Base-by-base conservation (phyloP, 2,329 filamentous ascomycete genomes). In the Tolypocladium sp. region DNA sequence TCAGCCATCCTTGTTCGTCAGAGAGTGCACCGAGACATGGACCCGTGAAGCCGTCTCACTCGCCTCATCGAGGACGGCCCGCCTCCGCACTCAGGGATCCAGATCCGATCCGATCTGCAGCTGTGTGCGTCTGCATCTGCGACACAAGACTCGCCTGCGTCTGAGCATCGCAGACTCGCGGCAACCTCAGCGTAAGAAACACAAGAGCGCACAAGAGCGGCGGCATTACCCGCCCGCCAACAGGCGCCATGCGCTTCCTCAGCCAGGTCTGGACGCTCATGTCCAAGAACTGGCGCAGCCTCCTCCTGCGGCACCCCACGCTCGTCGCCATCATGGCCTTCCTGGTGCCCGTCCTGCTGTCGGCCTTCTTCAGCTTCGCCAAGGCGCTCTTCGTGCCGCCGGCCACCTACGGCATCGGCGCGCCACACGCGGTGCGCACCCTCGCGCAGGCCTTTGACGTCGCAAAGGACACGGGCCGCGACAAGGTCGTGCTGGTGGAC, bases 371-470 rank as follows among this genome's bases (percentile, higher is more conserved):
- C 61, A 82, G 78, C 57, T 93, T 89, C 71, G 88, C 91, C 20
- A 87, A 90, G 65, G 92, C 92, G 70, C 83, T 96, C 63, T 93
- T 96, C 67, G 83, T 92, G 4, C 88, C 91, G 1, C 88, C 90
- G 1, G 88, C 89, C 1, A 76, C 81, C 3, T 96, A 82, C 67
- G 92, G 92, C 52, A 85, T 96, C 63, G 89, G 87, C 52, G 70
- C 78, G 0, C 72, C 84, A 0, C 76, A 74, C 8, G 79, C 85
- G 0, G 74, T 96, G 62, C 82, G 86, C 60, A 81, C 83, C 13
- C 79, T 96, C 22, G 68, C 78, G 40, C 76, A 89, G 62, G 90
- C 86, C 1, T 79, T 96, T 38, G 69, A 73, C 25, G 74, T 76
- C 33, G 83, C 86, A 2, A 74, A 75, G 20, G 77, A 77, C 13